A percentile compares a stretch with the other conserved stretches of the same genome.
Evolutionary conservation across 192 early-diverging fungal genomes (phyloP).

Genomic region (Obelidium mucronatum): DNA sequence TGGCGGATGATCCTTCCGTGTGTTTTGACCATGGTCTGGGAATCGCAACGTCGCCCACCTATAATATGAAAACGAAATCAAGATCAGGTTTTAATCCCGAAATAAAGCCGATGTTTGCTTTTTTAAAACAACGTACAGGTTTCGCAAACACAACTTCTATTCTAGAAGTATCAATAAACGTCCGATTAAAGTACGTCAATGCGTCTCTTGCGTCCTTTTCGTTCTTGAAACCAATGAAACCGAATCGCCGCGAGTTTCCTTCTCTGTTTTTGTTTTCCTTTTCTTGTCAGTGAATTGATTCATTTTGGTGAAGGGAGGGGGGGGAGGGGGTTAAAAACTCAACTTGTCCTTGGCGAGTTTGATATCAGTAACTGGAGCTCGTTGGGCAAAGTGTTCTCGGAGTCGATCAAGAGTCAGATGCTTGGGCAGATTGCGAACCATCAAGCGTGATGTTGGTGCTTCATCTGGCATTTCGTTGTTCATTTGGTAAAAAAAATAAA

Average conservation of each 20-base stretch:
- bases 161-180: constrained; percentile 91
- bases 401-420: constrained; percentile 84
- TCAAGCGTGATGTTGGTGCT: constrained; percentile 68
- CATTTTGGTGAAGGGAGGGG: background rate
- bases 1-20: constrained; percentile 83
- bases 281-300: background rate
- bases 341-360: constrained; percentile 85
- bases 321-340: background rate
- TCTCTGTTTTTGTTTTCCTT: no score
- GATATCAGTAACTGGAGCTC: constrained; percentile 88
- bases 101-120: no score
- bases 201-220: constrained; percentile 87
- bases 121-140: constrained; percentile 60
- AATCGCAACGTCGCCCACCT: constrained; percentile 80
- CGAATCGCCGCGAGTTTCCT: constrained; percentile 85
- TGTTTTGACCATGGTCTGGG: constrained; percentile 92
- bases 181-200: constrained; percentile 84
- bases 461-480: background rate
- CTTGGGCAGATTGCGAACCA: constrained; percentile 98
- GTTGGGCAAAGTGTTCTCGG: constrained; percentile 83
- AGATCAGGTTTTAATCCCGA: background rate
- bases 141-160: constrained; percentile 89
- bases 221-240: constrained; percentile 90
- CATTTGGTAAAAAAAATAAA: constrained; percentile 35
- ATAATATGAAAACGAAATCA: background rate